Evolutionary conservation across 495 filamentous ascomycete genomes (phyloP), one percentile per base, ranked within the genome.

Genomic region (Penicillium bovifimosum): DNA sequence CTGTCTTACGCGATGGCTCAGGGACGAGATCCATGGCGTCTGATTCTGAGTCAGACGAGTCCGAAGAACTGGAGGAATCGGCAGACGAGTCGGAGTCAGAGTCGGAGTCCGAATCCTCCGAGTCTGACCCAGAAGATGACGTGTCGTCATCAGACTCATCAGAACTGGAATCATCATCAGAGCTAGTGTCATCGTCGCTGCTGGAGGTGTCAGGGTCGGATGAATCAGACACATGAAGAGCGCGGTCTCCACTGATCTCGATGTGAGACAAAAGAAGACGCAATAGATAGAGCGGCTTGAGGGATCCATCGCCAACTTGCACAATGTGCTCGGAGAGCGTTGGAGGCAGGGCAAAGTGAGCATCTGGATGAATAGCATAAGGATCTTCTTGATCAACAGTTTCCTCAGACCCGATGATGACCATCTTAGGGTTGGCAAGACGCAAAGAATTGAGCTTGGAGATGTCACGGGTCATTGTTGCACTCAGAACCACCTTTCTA

Each of bases 401-500:
- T 14, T 78, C 70, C 46, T 87, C 73, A 13, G 62, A 57, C 1
- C 74, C 85, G 9, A 96, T 77, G 8, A 91, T 76, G 5, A 97
- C 78, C 53, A 96, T 70, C 43, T 79, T 84, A 10, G 93, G 93
- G 53, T 85, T 78, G 2, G 75, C 73, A 17, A 98, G 77, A 48
- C 80, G 86, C 41, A 98, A 65, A 0, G 76, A 81, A 36, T 83
- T 85, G 40, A 98, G 65, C 53, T 90, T 88, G 14, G 86, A 85
- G 32, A 95, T 74, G 64, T 97, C 92, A 28, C 81, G 77, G 2
- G 90, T 96, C 88, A 98, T 95, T 0, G 95, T 96, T 7, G 93
- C 93, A 63, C 89, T 95, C 9, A 96, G 75, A 32, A 95, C 73
- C 18, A 96, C 75, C 65, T 96, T 96, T 38, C 81, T 70, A 38